Evolutionary conservation across 371 early-diverging fungal genomes (phyloP).

Genomic region (Apophysomyces sp.): DNA sequence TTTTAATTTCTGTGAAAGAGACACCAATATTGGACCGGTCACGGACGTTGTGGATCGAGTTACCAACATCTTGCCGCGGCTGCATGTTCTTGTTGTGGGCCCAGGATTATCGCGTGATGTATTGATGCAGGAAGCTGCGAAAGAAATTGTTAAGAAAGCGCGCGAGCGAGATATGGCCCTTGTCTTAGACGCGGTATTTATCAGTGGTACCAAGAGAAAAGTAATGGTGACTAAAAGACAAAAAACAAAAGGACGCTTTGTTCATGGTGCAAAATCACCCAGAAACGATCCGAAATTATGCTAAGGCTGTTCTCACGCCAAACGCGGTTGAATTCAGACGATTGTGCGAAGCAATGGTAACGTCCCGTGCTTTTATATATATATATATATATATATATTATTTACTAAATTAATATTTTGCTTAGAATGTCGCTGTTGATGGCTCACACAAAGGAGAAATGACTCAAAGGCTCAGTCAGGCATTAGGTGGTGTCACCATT

Average conservation of each 20-base stretch:
- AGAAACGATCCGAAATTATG: slow-evolving; percentile 69
- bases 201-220: neutral
- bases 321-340: slow-evolving; percentile 87
- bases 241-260: slow-evolving; percentile 69
- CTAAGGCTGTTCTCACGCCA: slow-evolving; percentile 85
- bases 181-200: slow-evolving; percentile 86
- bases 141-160: slow-evolving; percentile 60
- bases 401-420: too few relatives aligned
- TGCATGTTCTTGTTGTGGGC: slow-evolving; percentile 89
- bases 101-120: slow-evolving; percentile 88
- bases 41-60: slow-evolving; percentile 49
- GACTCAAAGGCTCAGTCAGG: slow-evolving; percentile 46
- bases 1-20: too few relatives aligned
- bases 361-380: neutral
- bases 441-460: slow-evolving; percentile 34
- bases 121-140: slow-evolving; percentile 62
- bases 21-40: neutral
- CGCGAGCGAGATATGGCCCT: slow-evolving; percentile 66
- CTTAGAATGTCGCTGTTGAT: slow-evolving; percentile 40
- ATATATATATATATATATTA: too few relatives aligned
- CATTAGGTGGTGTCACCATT: slow-evolving; percentile 71
- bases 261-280: slow-evolving; percentile 75
- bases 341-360: slow-evolving; percentile 72
- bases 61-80: slow-evolving; percentile 56
- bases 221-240: neutral